phyloP scores from a whole-genome alignment of 805 yeast species.

The Suhomyces sp. region DNA sequence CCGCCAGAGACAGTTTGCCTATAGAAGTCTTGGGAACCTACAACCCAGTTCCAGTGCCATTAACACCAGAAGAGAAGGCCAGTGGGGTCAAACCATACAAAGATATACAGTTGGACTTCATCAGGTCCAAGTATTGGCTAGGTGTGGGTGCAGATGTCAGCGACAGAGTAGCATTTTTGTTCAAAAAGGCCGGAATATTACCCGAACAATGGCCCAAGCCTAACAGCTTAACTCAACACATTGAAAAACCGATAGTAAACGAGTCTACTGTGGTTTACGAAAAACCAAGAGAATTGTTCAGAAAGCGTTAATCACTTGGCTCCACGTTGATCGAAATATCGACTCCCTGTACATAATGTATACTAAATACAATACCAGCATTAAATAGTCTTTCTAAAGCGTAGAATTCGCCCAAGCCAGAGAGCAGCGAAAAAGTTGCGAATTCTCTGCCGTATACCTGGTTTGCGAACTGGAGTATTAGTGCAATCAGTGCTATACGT shows the following conservation, averaged over 20 bases:
- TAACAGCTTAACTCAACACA: slow-evolving; percentile 30
- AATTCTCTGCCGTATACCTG: background rate
- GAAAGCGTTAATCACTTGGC: slow-evolving; percentile 24
- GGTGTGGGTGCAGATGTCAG: slow-evolving; percentile 97
- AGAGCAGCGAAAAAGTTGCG: background rate
- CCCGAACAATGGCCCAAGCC: slow-evolving; percentile 60
- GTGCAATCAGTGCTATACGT: background rate
- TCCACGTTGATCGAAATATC: background rate
- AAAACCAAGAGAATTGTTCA: slow-evolving; percentile 30
- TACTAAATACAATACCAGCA: background rate
- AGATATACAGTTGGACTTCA: slow-evolving; percentile 80
- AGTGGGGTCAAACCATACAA: slow-evolving; percentile 62
- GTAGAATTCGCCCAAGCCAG: background rate
- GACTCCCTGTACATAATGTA: background rate
- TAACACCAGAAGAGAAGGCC: slow-evolving; percentile 58
- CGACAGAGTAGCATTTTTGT: slow-evolving; percentile 69
- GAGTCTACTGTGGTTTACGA: slow-evolving; percentile 26
- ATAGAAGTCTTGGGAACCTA: slow-evolving; percentile 95
- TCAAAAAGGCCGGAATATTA: slow-evolving; percentile 74
- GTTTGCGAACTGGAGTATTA: background rate
- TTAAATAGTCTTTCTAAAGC: background rate
- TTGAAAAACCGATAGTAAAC: slow-evolving; percentile 27
- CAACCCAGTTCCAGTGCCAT: slow-evolving; percentile 74
- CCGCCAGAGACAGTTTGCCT: slow-evolving; percentile 86
- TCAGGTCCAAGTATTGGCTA: slow-evolving; percentile 90